A percentile compares a stretch with the other conserved stretches of the same genome.
These are phyloP conservation scores for Kitagawia praeruptora DNA, from an alignment of 129 eudicot species.

Conservation along the genomic window DNA sequence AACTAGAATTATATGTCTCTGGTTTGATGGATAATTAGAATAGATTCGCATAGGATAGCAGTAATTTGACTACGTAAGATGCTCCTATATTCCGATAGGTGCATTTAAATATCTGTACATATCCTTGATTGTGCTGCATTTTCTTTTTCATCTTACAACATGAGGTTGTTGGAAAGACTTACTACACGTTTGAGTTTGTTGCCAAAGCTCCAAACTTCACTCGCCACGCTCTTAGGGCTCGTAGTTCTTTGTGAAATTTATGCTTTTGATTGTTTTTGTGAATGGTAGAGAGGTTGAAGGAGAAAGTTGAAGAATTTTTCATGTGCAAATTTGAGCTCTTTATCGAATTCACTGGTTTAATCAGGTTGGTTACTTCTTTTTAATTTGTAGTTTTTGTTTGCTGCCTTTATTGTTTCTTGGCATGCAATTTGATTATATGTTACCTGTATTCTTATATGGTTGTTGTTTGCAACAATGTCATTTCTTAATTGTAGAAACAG, in stretches of 20 bases:
- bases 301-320: slow-evolving; percentile 74
- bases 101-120: not conserved
- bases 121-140: not conserved
- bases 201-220: slow-evolving; percentile 95
- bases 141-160: slow-evolving; percentile 36
- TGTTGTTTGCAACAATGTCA: slow-evolving; percentile 13
- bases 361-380: slow-evolving; percentile 36
- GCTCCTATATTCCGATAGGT: not conserved
- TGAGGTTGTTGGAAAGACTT: slow-evolving; percentile 72
- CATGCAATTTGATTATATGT: not conserved
- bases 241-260: too few species aligned
- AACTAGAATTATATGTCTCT: too few species aligned
- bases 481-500: slow-evolving; percentile 30
- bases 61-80: not conserved
- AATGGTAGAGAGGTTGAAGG: slow-evolving; percentile 65
- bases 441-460: not conserved
- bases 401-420: not conserved
- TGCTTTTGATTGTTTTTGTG: not conserved
- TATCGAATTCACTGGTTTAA: slow-evolving; percentile 89
- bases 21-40: not conserved
- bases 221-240: slow-evolving; percentile 95
- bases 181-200: slow-evolving; percentile 84
- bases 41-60: not conserved
- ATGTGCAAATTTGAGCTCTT: slow-evolving; percentile 73
- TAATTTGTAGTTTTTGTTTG: not conserved